Conservation (phyloP, 148 eudicot genomes). For the Cornus controversa region DNA sequence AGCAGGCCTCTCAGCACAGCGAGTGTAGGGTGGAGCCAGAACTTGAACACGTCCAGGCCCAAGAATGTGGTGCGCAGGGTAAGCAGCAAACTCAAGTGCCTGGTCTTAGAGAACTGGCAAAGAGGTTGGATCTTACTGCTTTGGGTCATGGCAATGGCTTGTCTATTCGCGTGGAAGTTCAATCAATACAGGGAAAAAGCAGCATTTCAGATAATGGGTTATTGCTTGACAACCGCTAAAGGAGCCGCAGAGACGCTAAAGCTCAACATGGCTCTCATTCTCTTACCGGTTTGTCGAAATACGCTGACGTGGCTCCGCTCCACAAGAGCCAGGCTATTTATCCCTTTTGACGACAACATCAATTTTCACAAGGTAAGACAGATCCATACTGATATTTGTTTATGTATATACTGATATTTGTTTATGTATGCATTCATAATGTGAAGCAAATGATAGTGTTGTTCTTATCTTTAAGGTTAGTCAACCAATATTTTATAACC, state of each 20-base stretch:
- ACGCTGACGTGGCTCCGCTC: constrained; percentile 81
- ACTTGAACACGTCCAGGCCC: constrained; percentile 43
- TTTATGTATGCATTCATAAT: too few relatives aligned
- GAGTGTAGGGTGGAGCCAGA: constrained; percentile 74
- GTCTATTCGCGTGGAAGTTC: constrained; percentile 82
- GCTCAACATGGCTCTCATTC: constrained; percentile 92
- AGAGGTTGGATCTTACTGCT: constrained; percentile 70
- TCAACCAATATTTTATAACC: not conserved
- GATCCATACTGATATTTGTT: not conserved
- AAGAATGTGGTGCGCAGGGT: constrained; percentile 37
- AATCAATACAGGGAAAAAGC: constrained; percentile 60
- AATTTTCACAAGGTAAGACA: constrained; percentile 82
- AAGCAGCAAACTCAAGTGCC: constrained; percentile 52
- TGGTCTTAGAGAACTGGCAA: constrained; percentile 82
- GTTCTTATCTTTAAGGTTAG: not conserved
- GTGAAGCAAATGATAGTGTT: not conserved
- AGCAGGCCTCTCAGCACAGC: constrained; percentile 80
- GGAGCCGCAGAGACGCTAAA: constrained; percentile 97
- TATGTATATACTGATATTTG: too few relatives aligned
- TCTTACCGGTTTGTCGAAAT: constrained; percentile 84
- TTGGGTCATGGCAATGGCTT: constrained; percentile 65
- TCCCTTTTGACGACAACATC: constrained; percentile 88
- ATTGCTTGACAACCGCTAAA: constrained; percentile 86
- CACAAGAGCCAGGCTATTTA: constrained; percentile 55
- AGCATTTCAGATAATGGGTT: constrained; percentile 85